Conservation (phyloP, 352 stramenopile genomes). For the Phytophthora brassicae region DNA sequence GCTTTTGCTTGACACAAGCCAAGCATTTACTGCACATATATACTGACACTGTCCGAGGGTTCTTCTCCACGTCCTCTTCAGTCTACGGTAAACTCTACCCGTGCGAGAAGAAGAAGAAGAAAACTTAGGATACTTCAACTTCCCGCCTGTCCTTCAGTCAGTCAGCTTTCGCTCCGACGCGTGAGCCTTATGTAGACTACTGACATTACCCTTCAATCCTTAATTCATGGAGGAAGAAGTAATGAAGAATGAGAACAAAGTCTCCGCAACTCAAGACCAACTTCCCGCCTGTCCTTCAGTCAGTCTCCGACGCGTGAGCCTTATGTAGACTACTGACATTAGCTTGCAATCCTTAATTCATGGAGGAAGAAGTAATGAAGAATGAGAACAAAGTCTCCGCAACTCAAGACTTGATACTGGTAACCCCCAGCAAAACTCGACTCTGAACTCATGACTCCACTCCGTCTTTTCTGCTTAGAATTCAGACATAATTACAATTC, state of each 20-base stretch:
- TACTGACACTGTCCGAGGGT: too few species aligned
- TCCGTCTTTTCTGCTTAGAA: conserved; percentile 15
- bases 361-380: background rate
- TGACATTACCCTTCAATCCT: too few species aligned
- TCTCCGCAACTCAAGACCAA: background rate
- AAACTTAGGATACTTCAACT: too few species aligned
- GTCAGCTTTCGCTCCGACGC: background rate
- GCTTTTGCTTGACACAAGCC: too few species aligned
- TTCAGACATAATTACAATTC: background rate
- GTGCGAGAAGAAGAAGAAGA: too few species aligned
- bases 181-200: conserved; percentile 18
- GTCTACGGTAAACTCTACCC: too few species aligned
- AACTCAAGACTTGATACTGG: background rate
- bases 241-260: background rate
- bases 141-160: background rate
- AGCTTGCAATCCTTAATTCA: too few species aligned
- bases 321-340: conserved; percentile 15
- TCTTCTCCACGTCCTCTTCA: too few species aligned
- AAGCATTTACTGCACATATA: too few species aligned
- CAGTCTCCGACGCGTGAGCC: background rate
- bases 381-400: background rate
- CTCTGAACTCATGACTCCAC: conserved; percentile 19
- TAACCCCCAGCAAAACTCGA: too few species aligned
- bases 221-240: conserved; percentile 1
- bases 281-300: background rate